Evolutionary conservation across 169 alveolate species (phyloP).

Genomic region (Plasmodium billcollinsi): DNA sequence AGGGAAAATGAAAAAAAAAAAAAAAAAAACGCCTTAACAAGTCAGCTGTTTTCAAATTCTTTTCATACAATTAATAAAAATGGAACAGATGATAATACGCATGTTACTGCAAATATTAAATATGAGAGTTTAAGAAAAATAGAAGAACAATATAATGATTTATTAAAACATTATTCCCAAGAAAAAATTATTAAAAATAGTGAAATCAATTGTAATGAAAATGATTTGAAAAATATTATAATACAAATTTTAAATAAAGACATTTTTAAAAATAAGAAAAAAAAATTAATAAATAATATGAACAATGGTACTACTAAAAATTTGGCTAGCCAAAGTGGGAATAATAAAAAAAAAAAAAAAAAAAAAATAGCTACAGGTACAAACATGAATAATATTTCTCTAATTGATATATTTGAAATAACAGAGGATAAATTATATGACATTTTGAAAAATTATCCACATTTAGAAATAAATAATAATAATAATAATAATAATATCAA

Average conservation of each 20-base stretch:
- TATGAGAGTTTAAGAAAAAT: conserved; percentile 10
- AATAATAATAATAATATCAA: neutral
- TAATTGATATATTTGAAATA: conserved; percentile 28
- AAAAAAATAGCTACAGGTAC: neutral
- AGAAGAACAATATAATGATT: conserved; percentile 29
- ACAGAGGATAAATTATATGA: conserved; percentile 25
- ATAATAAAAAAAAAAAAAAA: conserved; percentile 10
- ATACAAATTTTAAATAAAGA: conserved; percentile 23
- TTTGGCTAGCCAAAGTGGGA: too few species aligned
- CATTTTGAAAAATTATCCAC: conserved; percentile 12
- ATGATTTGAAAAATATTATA: conserved; percentile 32
- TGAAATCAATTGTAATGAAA: conserved; percentile 2
- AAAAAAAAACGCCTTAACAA: neutral
- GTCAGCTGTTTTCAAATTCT: neutral
- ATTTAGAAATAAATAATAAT: neutral
- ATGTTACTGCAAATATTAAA: neutral
- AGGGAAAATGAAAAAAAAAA: neutral
- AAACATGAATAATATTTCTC: neutral
- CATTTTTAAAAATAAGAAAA: conserved; percentile 6
- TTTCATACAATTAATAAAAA: neutral
- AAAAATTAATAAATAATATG: neutral
- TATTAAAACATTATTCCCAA: conserved; percentile 12
- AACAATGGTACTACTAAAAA: neutral
- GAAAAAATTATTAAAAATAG: neutral
- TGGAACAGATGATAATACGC: neutral